Evolutionary conservation across 257 asterid genomes (phyloP).

Genomic region (Rauvolfia tetraphylla): DNA sequence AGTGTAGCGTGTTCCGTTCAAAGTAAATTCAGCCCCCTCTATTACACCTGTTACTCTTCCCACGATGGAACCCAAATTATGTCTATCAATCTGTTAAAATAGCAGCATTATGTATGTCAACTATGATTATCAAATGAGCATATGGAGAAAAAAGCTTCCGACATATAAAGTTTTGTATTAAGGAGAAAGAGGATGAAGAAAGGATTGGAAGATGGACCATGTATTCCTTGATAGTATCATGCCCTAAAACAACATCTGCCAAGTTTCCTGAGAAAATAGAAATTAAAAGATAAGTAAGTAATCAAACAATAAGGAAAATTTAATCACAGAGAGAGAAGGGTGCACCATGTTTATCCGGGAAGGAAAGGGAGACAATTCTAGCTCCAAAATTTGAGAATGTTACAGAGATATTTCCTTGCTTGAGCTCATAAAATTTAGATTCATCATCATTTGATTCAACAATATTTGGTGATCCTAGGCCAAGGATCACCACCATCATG

Average conservation of each 20-base stretch:
- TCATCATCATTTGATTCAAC: background rate
- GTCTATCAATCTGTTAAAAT: slow-evolving; percentile 17
- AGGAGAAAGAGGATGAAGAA: background rate
- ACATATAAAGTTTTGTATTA: too few species aligned
- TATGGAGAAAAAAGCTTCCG: background rate
- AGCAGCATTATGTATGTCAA: too few species aligned
- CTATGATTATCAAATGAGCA: too few species aligned
- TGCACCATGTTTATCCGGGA: slow-evolving; percentile 22
- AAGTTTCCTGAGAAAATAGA: slow-evolving; percentile 10
- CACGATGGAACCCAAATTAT: slow-evolving; percentile 27
- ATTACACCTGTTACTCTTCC: slow-evolving; percentile 31
- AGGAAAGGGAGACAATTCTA: slow-evolving; percentile 19
- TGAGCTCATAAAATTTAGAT: slow-evolving; percentile 13
- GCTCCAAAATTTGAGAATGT: slow-evolving; percentile 21
- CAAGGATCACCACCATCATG: background rate
- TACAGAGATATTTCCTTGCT: slow-evolving; percentile 19
- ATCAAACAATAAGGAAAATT: background rate
- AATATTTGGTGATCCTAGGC: background rate
- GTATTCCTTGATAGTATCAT: slow-evolving; percentile 4
- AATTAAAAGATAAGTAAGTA: background rate
- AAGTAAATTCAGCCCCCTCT: slow-evolving; percentile 24
- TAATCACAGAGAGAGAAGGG: background rate
- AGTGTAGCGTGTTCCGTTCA: slow-evolving; percentile 23
- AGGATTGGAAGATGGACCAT: background rate
- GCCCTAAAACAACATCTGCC: slow-evolving; percentile 12